Evolutionary conservation across 192 early-diverging fungal species (phyloP), one percentile per base, ranked within the genome.

Genomic region (Backusella circina): DNA sequence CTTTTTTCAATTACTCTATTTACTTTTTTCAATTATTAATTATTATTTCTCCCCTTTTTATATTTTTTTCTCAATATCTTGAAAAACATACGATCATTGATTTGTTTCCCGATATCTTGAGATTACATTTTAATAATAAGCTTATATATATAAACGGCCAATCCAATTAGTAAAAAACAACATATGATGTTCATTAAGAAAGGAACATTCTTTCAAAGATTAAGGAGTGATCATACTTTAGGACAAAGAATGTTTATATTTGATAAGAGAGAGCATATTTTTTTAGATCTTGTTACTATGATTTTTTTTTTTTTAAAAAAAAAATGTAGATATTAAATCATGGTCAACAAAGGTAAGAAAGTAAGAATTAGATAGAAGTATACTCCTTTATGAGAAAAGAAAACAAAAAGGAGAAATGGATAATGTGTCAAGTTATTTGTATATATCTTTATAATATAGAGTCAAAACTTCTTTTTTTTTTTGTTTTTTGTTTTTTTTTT

Each of bases 221-320:
- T 61, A 61, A 61, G 54, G 54, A 61, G 54, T 61, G 54, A 61
- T 61, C 54, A 61, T 57, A 57, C 54, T 57, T 26, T 57, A 23
- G 26, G 54, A 57, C 2, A 57, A 57, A 57, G 54, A 57, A 57
- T 57, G 54, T 57, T 57, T 9, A 23, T 57, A 57, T 57, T 26
- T 3, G 10, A 10, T 57, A 28, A 57, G 2, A 26, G 18, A 1
- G 8, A 26, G 7, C 10, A 26, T 18, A 23, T 12, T 18, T 28
- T n/a, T 44, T 47, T 57, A 57, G 54, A 57, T 57, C 54, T 57
- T 57, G 54, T 57, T 57, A 57, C 54, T 57, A 10, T 26, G 51
- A 10, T 28, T 7, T 57, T 23, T 23, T 26, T 57, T 54, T 21
- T n/a, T n/a, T n/a, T n/a, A n/a, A n/a, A n/a, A n/a, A n/a, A 57